Conservation (phyloP, 345 rosid genomes). For the Aethionema arabicum region DNA sequence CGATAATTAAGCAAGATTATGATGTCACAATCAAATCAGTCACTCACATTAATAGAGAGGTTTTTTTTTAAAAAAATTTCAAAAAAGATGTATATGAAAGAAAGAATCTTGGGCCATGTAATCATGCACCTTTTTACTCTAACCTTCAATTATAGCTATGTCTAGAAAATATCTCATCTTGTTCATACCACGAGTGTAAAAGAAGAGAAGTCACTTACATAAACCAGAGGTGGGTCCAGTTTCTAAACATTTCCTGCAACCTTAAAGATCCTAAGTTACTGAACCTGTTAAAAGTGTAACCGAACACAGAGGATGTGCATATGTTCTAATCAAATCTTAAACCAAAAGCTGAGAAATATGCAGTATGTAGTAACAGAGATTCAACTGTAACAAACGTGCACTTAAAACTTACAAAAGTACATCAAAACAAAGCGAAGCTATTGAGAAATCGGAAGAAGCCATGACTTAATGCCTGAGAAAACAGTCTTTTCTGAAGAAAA, state of each 20-base stretch:
- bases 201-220: constrained; percentile 29
- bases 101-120: constrained; percentile 18
- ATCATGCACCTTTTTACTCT: constrained; percentile 19
- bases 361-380: constrained; percentile 13
- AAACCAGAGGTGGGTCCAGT: constrained; percentile 29
- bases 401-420: constrained; percentile 3
- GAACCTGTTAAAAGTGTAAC: constrained; percentile 11
- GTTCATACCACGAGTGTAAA: constrained; percentile 34
- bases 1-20: constrained; percentile 41
- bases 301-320: constrained; percentile 9
- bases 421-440: constrained; percentile 10
- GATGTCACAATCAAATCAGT: constrained; percentile 38
- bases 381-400: constrained; percentile 12
- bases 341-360: background rate
- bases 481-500: constrained; percentile 1
- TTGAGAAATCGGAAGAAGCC: background rate
- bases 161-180: background rate
- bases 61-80: background rate
- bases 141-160: constrained; percentile 29
- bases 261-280: constrained; percentile 30
- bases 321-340: constrained; percentile 8
- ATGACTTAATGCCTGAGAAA: background rate
- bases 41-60: constrained; percentile 30
- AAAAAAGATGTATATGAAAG: constrained; percentile 36
- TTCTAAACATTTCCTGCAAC: constrained; percentile 33